Evolutionary conservation across 768 basidiomycete genomes (phyloP).

Genomic region (Boletus pseudopeckii): DNA sequence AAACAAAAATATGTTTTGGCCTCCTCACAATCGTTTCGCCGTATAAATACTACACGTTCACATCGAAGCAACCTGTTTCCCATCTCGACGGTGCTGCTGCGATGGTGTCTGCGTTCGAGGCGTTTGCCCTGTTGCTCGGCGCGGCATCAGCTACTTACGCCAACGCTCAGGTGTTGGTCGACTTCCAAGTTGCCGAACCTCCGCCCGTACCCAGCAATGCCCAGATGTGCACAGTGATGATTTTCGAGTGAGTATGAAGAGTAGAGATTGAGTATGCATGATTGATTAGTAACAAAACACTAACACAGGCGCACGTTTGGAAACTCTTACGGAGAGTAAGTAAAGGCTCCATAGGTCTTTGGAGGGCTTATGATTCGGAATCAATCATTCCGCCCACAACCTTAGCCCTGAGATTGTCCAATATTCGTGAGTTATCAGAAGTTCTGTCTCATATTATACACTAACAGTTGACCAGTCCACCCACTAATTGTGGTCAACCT

Average conservation of each 20-base stretch:
- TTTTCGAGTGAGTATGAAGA: conserved; percentile 50
- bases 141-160: conserved; percentile 8
- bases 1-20: conserved; percentile 1
- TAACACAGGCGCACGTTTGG: conserved; percentile 62
- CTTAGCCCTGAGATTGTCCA: conserved; percentile 61
- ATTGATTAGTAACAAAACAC: not conserved
- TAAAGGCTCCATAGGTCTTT: not conserved
- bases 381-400: not conserved
- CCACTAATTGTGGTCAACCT: conserved; percentile 62
- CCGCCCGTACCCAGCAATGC: conserved; percentile 60
- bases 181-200: conserved; percentile 75
- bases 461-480: conserved; percentile 47
- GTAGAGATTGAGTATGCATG: not conserved
- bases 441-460: not conserved
- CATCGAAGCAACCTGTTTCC: not conserved
- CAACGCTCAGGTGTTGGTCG: conserved; percentile 36
- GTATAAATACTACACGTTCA: conserved; percentile 7
- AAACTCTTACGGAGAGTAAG: conserved; percentile 65
- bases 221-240: conserved; percentile 60
- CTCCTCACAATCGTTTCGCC: not conserved
- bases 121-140: conserved; percentile 12
- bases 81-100: conserved; percentile 1
- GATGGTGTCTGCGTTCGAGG: conserved; percentile 22
- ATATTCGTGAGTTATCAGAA: conserved; percentile 42
- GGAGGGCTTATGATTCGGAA: not conserved